phyloP scores from a whole-genome alignment of 192 early-diverging fungal species.

The Backusella parvicylindrica region DNA sequence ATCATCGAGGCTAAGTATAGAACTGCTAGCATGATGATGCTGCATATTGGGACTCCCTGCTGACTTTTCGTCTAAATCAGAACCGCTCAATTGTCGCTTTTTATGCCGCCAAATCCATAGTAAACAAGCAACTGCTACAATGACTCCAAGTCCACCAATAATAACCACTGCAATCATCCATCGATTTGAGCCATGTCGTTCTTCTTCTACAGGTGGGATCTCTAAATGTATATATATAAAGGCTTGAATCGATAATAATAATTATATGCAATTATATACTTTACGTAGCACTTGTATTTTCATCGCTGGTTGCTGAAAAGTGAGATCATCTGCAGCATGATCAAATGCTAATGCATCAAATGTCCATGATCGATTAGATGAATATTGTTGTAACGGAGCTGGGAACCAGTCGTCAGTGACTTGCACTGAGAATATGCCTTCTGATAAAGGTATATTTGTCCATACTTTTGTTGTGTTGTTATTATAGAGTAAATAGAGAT shows the following conservation, averaged over 20 bases:
- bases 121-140: not conserved
- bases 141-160: not conserved
- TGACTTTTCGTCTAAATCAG: conserved; percentile 1
- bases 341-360: not conserved
- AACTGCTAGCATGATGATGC: conserved; percentile 1
- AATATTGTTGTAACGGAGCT: not conserved
- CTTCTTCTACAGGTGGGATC: not conserved
- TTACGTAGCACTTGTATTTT: not conserved
- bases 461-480: not conserved
- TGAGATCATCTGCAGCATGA: not conserved
- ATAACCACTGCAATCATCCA: not conserved
- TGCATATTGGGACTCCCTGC: not conserved
- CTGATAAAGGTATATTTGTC: not conserved
- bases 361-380: not conserved
- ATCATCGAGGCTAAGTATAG: not conserved
- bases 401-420: not conserved
- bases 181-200: not conserved
- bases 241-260: not conserved
- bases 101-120: not conserved
- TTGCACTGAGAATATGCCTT: not conserved
- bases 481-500: not conserved
- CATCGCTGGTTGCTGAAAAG: not conserved
- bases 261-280: not conserved
- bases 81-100: not conserved
- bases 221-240: not conserved